phyloP scores from a whole-genome alignment of 192 early-diverging fungal genomes.

The Spinellus fusiger region DNA sequence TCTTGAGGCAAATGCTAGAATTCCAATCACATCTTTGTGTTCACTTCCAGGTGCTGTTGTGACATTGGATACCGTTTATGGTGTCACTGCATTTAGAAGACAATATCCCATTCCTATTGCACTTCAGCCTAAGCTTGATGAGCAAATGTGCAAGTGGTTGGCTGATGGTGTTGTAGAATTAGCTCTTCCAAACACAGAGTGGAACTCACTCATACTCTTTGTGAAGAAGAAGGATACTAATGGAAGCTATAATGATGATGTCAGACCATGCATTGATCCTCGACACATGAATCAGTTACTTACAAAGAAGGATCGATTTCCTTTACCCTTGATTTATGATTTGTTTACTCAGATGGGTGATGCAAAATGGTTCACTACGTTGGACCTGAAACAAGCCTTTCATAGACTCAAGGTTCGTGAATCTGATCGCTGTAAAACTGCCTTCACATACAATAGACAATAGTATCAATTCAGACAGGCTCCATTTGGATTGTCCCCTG shows the following conservation, averaged over 20 bases:
- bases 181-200: background rate
- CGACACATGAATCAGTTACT: slow-evolving; percentile 11
- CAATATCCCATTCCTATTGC: slow-evolving; percentile 2
- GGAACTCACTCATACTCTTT: slow-evolving; percentile 12
- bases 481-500: slow-evolving; percentile 25
- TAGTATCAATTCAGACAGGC: slow-evolving; percentile 24
- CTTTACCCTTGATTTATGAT: slow-evolving; percentile 13
- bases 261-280: slow-evolving; percentile 23
- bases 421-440: background rate
- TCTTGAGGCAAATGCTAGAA: background rate
- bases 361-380: slow-evolving; percentile 3
- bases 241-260: slow-evolving; percentile 9
- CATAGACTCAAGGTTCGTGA: background rate
- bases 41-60: background rate
- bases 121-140: background rate
- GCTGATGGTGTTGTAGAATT: background rate
- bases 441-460: slow-evolving; percentile 8
- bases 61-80: background rate
- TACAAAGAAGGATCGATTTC: slow-evolving; percentile 5
- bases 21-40: background rate
- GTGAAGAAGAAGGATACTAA: slow-evolving; percentile 18
- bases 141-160: background rate
- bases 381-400: slow-evolving; percentile 13
- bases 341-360: background rate
- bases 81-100: background rate